These are phyloP conservation scores for Herpotrichia juniperi DNA, from an alignment of 2,329 filamentous ascomycete species.

Conservation along the genomic window DNA sequence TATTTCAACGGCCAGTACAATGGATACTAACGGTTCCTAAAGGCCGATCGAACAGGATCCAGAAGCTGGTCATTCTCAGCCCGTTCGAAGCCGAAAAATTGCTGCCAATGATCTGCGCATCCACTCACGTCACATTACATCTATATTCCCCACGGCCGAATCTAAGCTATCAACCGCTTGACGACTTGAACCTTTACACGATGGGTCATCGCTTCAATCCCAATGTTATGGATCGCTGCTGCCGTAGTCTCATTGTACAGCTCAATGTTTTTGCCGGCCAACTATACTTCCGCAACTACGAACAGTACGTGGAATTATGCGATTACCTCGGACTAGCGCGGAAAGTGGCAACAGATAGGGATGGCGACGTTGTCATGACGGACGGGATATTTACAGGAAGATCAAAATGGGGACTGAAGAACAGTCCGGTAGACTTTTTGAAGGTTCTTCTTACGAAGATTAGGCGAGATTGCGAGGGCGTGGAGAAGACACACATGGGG, in stretches of 20 bases:
- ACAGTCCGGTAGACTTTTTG: slow-evolving; percentile 52
- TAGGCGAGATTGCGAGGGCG: slow-evolving; percentile 42
- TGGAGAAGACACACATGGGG: slow-evolving; percentile 55
- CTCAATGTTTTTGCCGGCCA: slow-evolving; percentile 73
- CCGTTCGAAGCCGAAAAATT: slow-evolving; percentile 65
- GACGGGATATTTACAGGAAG: slow-evolving; percentile 45
- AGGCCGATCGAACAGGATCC: neutral
- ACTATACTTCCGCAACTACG: slow-evolving; percentile 63
- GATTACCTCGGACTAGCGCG: slow-evolving; percentile 58
- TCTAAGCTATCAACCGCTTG: slow-evolving; percentile 46
- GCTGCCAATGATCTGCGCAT: slow-evolving; percentile 46
- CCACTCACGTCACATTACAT: slow-evolving; percentile 51
- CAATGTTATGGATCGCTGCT: slow-evolving; percentile 13
- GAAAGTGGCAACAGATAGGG: slow-evolving; percentile 8
- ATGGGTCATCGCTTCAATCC: slow-evolving; percentile 26
- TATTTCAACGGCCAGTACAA: slow-evolving; percentile 60
- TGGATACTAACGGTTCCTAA: slow-evolving; percentile 54
- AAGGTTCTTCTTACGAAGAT: slow-evolving; percentile 39
- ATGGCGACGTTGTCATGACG: slow-evolving; percentile 31
- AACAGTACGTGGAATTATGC: slow-evolving; percentile 62
- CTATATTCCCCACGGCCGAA: slow-evolving; percentile 58
- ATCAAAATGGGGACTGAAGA: slow-evolving; percentile 37
- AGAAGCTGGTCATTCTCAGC: slow-evolving; percentile 62
- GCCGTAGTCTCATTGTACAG: slow-evolving; percentile 48
- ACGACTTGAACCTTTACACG: slow-evolving; percentile 55